Conservation (phyloP, 208 protist genomes). For the Paratrypanosoma confusum region DNA sequence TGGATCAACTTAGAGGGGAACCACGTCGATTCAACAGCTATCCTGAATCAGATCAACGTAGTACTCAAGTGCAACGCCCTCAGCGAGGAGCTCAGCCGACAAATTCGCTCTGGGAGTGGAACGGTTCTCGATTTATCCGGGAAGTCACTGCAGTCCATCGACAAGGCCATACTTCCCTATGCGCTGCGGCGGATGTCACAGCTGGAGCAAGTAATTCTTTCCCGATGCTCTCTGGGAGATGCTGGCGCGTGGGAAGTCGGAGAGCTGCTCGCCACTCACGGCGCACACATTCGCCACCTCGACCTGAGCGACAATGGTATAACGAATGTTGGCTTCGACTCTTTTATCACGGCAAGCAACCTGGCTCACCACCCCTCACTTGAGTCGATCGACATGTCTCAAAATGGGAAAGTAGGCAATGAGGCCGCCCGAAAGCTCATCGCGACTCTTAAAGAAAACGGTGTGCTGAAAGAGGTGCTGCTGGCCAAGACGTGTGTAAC, state of each 20-base stretch:
- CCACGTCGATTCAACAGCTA: conserved; percentile 24
- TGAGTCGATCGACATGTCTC: conserved; percentile 34
- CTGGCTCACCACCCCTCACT: conserved; percentile 33
- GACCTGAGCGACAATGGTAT: conserved; percentile 36
- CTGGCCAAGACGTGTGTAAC: conserved; percentile 52
- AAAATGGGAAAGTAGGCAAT: conserved; percentile 49
- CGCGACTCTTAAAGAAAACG: conserved; percentile 50
- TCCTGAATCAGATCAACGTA: conserved; percentile 32
- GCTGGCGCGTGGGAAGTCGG: conserved; percentile 28
- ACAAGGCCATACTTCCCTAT: conserved; percentile 44
- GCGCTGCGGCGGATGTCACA: conserved; percentile 25
- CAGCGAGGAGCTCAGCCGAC: conserved; percentile 20
- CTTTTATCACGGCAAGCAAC: conserved; percentile 34
- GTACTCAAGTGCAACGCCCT: conserved; percentile 29
- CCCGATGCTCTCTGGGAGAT: conserved; percentile 28
- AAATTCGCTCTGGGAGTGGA: conserved; percentile 26
- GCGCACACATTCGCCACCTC: conserved; percentile 26
- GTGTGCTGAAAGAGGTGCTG: conserved; percentile 32
- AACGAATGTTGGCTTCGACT: conserved; percentile 28
- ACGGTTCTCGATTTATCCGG: conserved; percentile 36
- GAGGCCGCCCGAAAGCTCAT: conserved; percentile 26
- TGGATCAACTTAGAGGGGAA: conserved; percentile 39
- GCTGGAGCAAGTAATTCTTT: conserved; percentile 44
- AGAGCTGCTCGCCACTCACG: conserved; percentile 29
- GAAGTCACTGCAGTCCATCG: conserved; percentile 35